Conservation (phyloP, 2,329 filamentous ascomycete species). For the Gremmenia infestans region DNA sequence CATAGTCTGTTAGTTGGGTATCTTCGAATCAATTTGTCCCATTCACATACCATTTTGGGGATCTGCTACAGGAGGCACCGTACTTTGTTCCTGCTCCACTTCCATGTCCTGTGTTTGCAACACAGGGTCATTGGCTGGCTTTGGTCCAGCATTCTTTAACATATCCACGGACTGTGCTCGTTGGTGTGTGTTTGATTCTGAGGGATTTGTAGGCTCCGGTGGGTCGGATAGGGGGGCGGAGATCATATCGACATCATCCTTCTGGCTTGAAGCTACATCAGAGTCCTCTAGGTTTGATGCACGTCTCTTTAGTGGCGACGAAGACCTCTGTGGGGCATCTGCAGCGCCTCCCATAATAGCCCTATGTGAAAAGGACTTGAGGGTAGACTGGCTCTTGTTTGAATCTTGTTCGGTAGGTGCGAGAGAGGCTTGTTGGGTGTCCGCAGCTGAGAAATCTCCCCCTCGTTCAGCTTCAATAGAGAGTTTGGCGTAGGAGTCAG, state of each 20-base stretch:
- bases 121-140: neutral
- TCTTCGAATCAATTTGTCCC: neutral
- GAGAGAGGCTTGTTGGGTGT: slow-evolving; percentile 32
- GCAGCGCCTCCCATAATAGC: slow-evolving; percentile 57
- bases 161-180: slow-evolving; percentile 25
- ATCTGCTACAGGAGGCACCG: neutral
- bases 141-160: slow-evolving; percentile 12
- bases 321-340: slow-evolving; percentile 54
- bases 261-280: slow-evolving; percentile 21
- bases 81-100: neutral
- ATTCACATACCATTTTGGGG: slow-evolving; percentile 3
- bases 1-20: neutral
- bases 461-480: slow-evolving; percentile 52
- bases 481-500: slow-evolving; percentile 51
- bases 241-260: slow-evolving; percentile 33
- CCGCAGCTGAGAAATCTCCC: slow-evolving; percentile 27
- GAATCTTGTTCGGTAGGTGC: slow-evolving; percentile 25
- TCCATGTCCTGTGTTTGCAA: neutral
- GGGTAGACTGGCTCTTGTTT: slow-evolving; percentile 44
- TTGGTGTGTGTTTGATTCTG: neutral
- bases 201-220: slow-evolving; percentile 4
- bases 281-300: slow-evolving; percentile 39
- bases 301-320: slow-evolving; percentile 59
- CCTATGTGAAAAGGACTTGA: slow-evolving; percentile 41
- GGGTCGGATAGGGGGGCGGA: slow-evolving; percentile 14